phyloP scores from a whole-genome alignment of 495 filamentous ascomycete genomes.

The Lasiosphaeria hispida region DNA sequence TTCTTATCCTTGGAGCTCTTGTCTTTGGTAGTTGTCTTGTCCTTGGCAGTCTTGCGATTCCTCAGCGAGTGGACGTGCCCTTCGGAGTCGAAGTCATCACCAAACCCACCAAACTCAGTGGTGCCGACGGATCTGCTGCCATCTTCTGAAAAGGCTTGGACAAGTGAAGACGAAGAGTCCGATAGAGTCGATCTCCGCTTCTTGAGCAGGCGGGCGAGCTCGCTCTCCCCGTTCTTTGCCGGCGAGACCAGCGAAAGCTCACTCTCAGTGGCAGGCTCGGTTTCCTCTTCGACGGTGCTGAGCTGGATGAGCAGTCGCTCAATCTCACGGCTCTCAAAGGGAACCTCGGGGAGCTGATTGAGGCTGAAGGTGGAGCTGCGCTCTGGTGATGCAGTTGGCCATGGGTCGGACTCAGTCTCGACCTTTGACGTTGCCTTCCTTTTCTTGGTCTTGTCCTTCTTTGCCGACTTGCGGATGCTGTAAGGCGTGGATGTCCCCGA shows the following conservation, averaged over 20 bases:
- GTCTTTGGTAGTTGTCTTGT: constrained; percentile 25
- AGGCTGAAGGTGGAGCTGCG: neutral
- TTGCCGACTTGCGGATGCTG: constrained; percentile 22
- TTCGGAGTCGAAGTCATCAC: constrained; percentile 8
- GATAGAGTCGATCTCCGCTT: constrained; percentile 10
- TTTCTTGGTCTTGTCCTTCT: constrained; percentile 28
- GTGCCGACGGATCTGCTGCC: neutral
- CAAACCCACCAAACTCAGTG: neutral
- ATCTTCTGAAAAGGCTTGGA: neutral
- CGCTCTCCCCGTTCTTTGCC: constrained; percentile 4
- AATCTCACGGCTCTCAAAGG: constrained; percentile 19
- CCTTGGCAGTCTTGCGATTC: constrained; percentile 24
- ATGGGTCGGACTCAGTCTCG: constrained; percentile 18
- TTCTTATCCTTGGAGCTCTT: constrained; percentile 27
- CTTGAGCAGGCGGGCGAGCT: neutral
- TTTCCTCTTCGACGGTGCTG: constrained; percentile 31
- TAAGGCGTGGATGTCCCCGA: constrained; percentile 20
- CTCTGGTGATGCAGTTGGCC: constrained; percentile 23
- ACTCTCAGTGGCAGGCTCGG: constrained; percentile 18
- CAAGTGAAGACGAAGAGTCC: constrained; percentile 10
- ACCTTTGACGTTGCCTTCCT: constrained; percentile 21
- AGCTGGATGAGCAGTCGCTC: constrained; percentile 25
- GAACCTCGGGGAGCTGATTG: constrained; percentile 8
- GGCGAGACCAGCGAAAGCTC: constrained; percentile 16
- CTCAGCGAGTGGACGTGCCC: constrained; percentile 22